Evolutionary conservation across 257 asterid species (phyloP), one percentile per base, ranked within the genome.

Genomic region (Mentha longifolia): DNA sequence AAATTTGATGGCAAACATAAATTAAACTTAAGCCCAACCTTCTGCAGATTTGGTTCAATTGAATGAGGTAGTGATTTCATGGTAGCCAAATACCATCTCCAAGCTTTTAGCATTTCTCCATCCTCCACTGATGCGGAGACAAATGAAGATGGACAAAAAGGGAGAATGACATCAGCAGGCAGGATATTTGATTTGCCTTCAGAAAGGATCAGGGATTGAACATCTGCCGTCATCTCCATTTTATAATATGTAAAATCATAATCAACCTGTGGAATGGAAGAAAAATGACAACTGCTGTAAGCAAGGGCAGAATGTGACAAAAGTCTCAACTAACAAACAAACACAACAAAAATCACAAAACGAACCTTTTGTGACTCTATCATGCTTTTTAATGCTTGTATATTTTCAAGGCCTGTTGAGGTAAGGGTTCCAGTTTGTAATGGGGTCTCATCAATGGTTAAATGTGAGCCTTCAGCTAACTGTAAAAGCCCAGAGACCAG

Each of bases 1-100:
- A 43, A 43, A 1, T 43, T 13, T 13, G 51, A 45, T 3, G 51
- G 20, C 16, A 51, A 73, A 50, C n/a, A 57, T 6, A 58, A 67
- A 31, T 41, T 52, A 7, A 14, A 64, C 41, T 28, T 7, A 54
- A 35, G 37, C 52, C 69, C 20, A 67, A 89, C 98, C 97, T 89
- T 88, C 81, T 89, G 96, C 89, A 91, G 73, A 9, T 80, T 81
- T 14, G 88, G 84, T 69, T 76, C 96, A 25, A 91, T 91, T 16
- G 91, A 65, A 81, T 94, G 98, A 22, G 95, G 75, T 55, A 88
- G 70, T 37, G 85, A 83, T 84, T 88, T 86, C 92, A 91, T 77
- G 58, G 96, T 80, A 65, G 92, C 95, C 80, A 94, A 78, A 77
- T 95, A 95, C 95, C 95, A 95, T 79, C 98, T 88, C 95, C 95